Evolutionary conservation across 2,329 filamentous ascomycete genomes (phyloP), one percentile per base, ranked within the genome.

Genomic region (Madurella mycetomatis): DNA sequence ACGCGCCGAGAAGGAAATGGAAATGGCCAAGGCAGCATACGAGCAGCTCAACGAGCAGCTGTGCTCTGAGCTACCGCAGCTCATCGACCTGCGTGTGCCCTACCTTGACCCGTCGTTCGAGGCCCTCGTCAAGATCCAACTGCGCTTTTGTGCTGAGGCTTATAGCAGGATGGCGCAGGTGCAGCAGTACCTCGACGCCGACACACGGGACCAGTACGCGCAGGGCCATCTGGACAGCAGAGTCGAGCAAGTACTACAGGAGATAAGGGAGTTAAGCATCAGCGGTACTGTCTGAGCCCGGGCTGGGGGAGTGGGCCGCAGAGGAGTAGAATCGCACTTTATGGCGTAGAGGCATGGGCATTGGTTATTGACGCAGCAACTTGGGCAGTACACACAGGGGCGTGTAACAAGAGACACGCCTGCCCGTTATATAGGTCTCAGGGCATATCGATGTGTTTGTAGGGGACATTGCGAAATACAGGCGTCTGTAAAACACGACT

Each of bases 81-180:
- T 99, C 50, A 97, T 99, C 71, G 94, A 99, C 68, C 81, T 99
- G 58, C 88, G 94, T 53, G 94, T 99, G 13, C 95, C 95, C 0
- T 99, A 99, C 69, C 83, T 99, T 54, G 94, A 99, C 66, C 95
- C 95, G 0, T 92, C 86, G 58, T 99, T 99, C 68, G 94, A 99
- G 74, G 94, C 95, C 0, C 84, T 99, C 49, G 94, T 99, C 70
- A 99, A 99, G 79, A 99, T 99, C 63, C 94, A 99, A 76, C 73
- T 99, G 66, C 82, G 94, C 39, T 99, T 99, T 77, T 99, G 95
- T 67, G 94, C 95, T 8, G 94, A 99, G 75, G 94, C 94, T 1
- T 99, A 99, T 73, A 92, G 86, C 58, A 82, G 94, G 46, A 99
- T 99, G 94, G 94, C 95, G 25, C 95, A 99, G 76, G 95, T 99